Base-by-base conservation (phyloP, 495 filamentous ascomycete species). In the Apodospora peruviana region DNA sequence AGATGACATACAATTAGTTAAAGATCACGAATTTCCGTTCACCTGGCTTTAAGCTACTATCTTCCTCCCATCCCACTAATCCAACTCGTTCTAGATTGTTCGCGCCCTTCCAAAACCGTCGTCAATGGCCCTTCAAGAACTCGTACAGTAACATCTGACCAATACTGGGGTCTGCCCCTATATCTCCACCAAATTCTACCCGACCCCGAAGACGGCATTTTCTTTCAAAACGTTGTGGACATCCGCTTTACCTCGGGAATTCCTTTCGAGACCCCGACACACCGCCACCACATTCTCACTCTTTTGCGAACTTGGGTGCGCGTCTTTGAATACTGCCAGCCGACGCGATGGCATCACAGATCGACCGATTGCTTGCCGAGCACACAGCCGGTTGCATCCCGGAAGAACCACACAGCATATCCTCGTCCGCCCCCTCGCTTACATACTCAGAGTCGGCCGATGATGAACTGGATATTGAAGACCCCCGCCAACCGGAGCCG, bases 371-470 rank as follows among this genome's bases (percentile, higher is more conserved):
- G 18, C 53, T 68, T 18, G 62, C 58, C 47, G 48, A 50, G 44
- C 56, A 59, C 21, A 34, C 60, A 40, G 48, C 60, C 9, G 54
- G 58, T 47, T 65, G 66, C 54, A 58, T 65, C 17, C 67, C 66
- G 18, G 65, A 72, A 50, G 61, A 66, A 46, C 60, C 68, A 34
- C 55, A 49, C 14, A 38, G 40, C 16, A 45, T 59, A 1, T 60
- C 69, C 40, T 75, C 72, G 11, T 59, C 64, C 19, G 69, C 72
- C 0, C 72, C 72, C n/a, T 75, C 72, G n/a, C 67, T 75, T 37
- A 75, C 72, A 36, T 75, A 72, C 45, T 75, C 72, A 16, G 71
- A 73, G 25, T 70, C 70, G 8, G 66, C 70, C 48, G n/a, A n/a
- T n/a, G 71, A 75, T 49, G 70, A 70, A 39, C 62, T 68, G 38